Conservation (phyloP, 2,329 filamentous ascomycete species). For the Aspergillus hiratsukae region DNA sequence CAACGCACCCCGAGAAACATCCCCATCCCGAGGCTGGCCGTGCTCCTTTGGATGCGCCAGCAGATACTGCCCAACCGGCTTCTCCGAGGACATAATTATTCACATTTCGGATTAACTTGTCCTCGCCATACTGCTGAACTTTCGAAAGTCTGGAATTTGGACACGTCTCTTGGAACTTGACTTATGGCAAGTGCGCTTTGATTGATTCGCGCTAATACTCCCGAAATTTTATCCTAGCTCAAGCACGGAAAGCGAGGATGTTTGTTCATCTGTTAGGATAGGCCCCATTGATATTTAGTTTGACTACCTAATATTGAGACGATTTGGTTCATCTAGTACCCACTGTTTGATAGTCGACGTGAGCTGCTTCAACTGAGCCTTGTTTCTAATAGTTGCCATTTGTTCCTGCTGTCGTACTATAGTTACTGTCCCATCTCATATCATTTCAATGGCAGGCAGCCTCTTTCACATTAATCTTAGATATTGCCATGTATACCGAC, state of each 20-base stretch:
- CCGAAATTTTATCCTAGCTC: background rate
- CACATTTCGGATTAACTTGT: too few species aligned
- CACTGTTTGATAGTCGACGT: too few species aligned
- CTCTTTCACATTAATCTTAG: too few species aligned
- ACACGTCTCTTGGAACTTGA: background rate
- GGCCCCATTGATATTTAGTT: background rate
- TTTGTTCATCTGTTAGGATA: background rate
- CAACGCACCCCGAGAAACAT: background rate
- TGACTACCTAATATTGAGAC: background rate
- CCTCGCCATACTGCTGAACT: background rate
- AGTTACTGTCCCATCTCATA: too few species aligned
- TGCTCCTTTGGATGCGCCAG: background rate
- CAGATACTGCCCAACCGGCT: background rate
- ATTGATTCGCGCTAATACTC: background rate
- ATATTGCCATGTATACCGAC: too few species aligned
- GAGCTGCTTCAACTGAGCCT: too few species aligned
- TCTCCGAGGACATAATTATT: too few species aligned
- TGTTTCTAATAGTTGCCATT: too few species aligned
- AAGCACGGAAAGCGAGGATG: too few species aligned
- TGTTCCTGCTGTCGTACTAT: too few species aligned
- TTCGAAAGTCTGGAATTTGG: background rate
- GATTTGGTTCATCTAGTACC: too few species aligned
- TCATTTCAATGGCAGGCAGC: too few species aligned
- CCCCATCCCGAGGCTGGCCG: background rate
- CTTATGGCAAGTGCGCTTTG: background rate